Evolutionary conservation across 163 green algal species (phyloP).

Genomic region (Chloromonas sp.): DNA sequence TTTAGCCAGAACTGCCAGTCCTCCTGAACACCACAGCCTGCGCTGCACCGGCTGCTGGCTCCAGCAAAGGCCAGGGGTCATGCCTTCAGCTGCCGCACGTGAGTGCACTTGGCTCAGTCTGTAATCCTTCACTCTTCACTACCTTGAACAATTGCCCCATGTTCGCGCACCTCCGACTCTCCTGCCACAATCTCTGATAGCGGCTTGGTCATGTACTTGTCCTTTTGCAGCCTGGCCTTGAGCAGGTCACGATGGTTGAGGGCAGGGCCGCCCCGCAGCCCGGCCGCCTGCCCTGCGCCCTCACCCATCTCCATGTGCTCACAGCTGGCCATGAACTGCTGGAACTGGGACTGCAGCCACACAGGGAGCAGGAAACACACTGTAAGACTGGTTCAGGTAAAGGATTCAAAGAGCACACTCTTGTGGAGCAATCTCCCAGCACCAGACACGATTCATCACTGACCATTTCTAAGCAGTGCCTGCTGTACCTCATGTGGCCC

Average conservation of each 20-base stretch:
- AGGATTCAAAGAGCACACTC: too few species aligned
- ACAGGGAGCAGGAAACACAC: too few species aligned
- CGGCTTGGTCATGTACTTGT: slow-evolving; percentile 76
- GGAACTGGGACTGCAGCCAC: slow-evolving; percentile 25
- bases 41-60: too few species aligned
- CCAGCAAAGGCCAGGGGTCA: background rate
- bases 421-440: too few species aligned
- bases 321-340: slow-evolving; percentile 30
- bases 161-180: slow-evolving; percentile 46
- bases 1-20: too few species aligned
- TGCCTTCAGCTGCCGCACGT: background rate
- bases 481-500: too few species aligned
- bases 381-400: too few species aligned
- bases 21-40: too few species aligned
- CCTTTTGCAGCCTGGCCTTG: slow-evolving; percentile 29
- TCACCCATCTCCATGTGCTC: slow-evolving; percentile 33
- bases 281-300: background rate
- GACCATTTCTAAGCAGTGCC: too few species aligned
- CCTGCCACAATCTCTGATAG: slow-evolving; percentile 75
- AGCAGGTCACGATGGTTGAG: slow-evolving; percentile 9
- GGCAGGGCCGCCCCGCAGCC: background rate
- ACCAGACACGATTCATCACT: too few species aligned
- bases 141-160: too few species aligned
- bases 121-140: background rate
- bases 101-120: too few species aligned